These are phyloP conservation scores for Botrytis aclada DNA, from an alignment of 2,329 filamentous ascomycete genomes.

Conservation along the genomic window DNA sequence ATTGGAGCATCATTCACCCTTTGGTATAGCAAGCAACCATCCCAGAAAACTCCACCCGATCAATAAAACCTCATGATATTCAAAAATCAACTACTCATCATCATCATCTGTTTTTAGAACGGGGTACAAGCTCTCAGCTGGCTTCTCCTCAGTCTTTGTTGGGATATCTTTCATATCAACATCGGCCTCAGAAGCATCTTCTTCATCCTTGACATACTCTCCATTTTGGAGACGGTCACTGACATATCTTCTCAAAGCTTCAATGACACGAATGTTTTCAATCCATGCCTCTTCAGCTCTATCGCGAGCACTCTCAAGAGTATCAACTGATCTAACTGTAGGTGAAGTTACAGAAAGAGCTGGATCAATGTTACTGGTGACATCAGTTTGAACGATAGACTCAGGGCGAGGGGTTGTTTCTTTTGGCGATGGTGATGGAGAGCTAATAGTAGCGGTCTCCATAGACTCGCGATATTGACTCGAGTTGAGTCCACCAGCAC, in stretches of 20 bases:
- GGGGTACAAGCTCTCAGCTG: conserved; percentile 28
- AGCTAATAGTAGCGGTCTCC: conserved; percentile 32
- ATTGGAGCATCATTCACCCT: not conserved
- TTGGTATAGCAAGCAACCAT: not conserved
- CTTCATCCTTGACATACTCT: conserved; percentile 47
- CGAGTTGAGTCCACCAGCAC: conserved; percentile 38
- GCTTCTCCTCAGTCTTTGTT: conserved; percentile 16
- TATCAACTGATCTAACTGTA: conserved; percentile 51
- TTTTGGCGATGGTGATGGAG: conserved; percentile 33
- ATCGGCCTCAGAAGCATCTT: conserved; percentile 29
- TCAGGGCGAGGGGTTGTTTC: conserved; percentile 36
- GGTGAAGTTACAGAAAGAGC: conserved; percentile 48
- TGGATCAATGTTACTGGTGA: conserved; percentile 37
- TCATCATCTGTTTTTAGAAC: conserved; percentile 27
- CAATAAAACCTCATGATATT: not conserved
- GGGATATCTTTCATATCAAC: conserved; percentile 16
- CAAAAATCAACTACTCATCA: conserved; percentile 14
- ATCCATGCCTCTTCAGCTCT: conserved; percentile 64
- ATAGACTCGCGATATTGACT: conserved; percentile 24
- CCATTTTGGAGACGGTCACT: conserved; percentile 54
- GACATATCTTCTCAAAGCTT: conserved; percentile 58
- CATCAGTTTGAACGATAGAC: conserved; percentile 43
- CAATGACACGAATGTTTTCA: conserved; percentile 63
- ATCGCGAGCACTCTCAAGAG: conserved; percentile 50
- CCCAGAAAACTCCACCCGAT: not conserved